Evolutionary conservation across 139 green algal genomes (phyloP), one percentile per base, ranked within the genome.

Genomic region (Volvox africanus): DNA sequence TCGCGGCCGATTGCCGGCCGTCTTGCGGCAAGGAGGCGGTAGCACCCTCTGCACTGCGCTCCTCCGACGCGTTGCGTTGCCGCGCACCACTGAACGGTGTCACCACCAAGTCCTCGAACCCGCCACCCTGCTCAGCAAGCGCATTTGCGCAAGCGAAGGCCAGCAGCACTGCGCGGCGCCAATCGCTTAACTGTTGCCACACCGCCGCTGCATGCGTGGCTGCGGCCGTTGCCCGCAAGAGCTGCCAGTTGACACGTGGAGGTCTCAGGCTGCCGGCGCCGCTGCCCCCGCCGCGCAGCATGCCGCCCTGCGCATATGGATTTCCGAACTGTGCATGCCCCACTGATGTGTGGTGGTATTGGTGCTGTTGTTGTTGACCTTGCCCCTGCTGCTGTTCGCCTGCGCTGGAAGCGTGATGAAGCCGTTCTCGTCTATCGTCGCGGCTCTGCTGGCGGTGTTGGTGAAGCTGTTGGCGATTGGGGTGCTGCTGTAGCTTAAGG

Each of bases 151-250:
- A 86, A 1, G 87, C 87, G n/a, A 91, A 91, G 5, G 61, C 87
- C 76, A 91, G 87, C 61, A 91, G 50, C 76, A 62, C 87, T 0
- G 87, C 87, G 0, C 87, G 87, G 68, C 77, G 87, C 87, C 87
- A 91, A 77, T 91, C 87, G 32, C n/a, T 33, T 35, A 79, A 61
- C 1, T 86, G 76, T 35, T 91, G 87, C 87, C 87, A 91, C 61
- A 91, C 76, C 50, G 26, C 33, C 28, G 61, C 87, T 14, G 76
- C 87, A 18, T 86, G 76, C 61, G 87, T 86, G 2, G 87, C 87
- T 17, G 61, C 76, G 37, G 87, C 61, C 0, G 76, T 68, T 6
- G 76, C 30, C 61, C 76, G 87, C 61, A 91, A 62, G 19, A 91
- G 87, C 87, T 33, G 33, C 87, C 87, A 91, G 76, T 91, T 91